phyloP scores from a whole-genome alignment of 495 filamentous ascomycete genomes.

The Trichodelitschia bisporula region DNA sequence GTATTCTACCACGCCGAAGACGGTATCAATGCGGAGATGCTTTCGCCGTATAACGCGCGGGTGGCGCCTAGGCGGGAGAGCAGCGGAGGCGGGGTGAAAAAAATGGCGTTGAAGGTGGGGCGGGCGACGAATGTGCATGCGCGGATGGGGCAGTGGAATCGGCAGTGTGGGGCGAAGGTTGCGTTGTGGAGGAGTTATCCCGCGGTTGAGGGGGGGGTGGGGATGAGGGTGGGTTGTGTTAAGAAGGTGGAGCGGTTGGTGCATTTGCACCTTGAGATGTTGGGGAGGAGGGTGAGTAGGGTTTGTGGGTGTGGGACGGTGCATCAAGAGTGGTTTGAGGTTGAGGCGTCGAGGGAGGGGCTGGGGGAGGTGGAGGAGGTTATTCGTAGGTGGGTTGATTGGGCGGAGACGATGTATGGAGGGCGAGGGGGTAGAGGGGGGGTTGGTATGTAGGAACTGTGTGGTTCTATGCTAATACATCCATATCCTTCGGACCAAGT shows the following conservation, averaged over 20 bases:
- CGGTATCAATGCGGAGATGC: no score
- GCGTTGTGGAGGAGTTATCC: slow-evolving; percentile 83
- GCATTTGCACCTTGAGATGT: slow-evolving; percentile 74
- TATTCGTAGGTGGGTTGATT: slow-evolving; percentile 65
- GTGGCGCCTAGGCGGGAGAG: no score
- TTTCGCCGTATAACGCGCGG: no score
- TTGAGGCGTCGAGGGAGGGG: slow-evolving; percentile 46
- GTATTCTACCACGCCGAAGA: no score
- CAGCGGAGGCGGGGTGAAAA: no score
- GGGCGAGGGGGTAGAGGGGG: no score
- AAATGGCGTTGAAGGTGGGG: slow-evolving; percentile 83
- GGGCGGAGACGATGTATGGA: no score
- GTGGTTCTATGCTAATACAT: no score
- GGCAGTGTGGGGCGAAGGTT: slow-evolving; percentile 73
- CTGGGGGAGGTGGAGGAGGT: slow-evolving; percentile 60
- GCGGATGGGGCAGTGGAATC: slow-evolving; percentile 73
- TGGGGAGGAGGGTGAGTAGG: slow-evolving; percentile 36
- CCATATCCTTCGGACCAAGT: no score
- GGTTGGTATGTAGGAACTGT: no score
- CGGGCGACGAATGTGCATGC: slow-evolving; percentile 77
- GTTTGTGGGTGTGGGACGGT: slow-evolving; percentile 65
- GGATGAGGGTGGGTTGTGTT: slow-evolving; percentile 50
- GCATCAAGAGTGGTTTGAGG: slow-evolving; percentile 92
- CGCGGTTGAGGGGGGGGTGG: slow-evolving; percentile 6
- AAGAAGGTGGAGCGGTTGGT: slow-evolving; percentile 80